Evolutionary conservation across 352 stramenopile species (phyloP), one percentile per base, ranked within the genome.

Genomic region (Globisporangium radiosum): DNA sequence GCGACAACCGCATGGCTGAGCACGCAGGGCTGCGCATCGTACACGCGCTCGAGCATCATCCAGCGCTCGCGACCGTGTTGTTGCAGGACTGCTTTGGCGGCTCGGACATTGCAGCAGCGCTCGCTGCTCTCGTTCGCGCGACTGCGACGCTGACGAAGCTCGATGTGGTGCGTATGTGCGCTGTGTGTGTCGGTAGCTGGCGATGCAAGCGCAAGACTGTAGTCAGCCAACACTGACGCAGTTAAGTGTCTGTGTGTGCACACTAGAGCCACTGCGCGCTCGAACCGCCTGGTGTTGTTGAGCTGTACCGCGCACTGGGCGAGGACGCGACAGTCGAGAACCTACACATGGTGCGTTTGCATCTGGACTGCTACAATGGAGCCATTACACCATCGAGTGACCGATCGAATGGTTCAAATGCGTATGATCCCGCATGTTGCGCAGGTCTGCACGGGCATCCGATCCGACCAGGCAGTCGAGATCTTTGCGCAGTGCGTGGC

Each of bases 21-120:
- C 11, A 49, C 0, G 66, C 64, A 10, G 78, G 64, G 15, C 55
- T 76, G 15, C 57, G 47, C 10, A 14, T 90, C 44, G 45, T 87
- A 1, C 17, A 52, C n/a, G 71, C 78, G 1, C 56, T 87, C 11
- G 65, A 54, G 0, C 43, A n/a, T 4, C 74, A 84, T 42, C 56
- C 54, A 3, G 60, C 62, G 39, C n/a, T 92, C n/a, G 57, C 79
- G 54, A 85, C 66, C 0, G 71, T 61, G 43, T 56, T 85, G 8
- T 85, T 92, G 53, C 78, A 83, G 50, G 71, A 73, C 33, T 89
- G 80, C 45, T 83, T 90, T 57, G 60, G 62, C 19, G 64, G 68
- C 3, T 65, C 70, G 1, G 40, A 55, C 9, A 60, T 80, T 0
- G 76, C 71, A 1, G 52, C 50, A 33, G 67, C 68, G 4, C 44